phyloP scores from a whole-genome alignment of 768 basidiomycete genomes.

The Pulveroboletus sp. region DNA sequence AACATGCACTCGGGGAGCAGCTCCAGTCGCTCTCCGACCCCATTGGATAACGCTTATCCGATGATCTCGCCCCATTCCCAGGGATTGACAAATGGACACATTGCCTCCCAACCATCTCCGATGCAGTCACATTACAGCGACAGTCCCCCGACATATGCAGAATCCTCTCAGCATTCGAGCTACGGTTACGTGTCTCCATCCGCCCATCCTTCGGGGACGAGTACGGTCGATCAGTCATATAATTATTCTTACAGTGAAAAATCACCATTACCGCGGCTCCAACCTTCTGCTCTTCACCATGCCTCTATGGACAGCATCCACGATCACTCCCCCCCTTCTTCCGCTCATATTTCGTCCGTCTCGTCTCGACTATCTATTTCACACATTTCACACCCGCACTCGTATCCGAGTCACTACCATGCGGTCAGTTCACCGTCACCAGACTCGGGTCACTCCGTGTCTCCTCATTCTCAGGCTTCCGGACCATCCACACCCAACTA shows the following conservation, averaged over 20 bases:
- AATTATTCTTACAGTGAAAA: constrained; percentile 32
- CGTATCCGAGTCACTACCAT: constrained; percentile 37
- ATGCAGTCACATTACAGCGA: constrained; percentile 29
- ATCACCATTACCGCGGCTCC: constrained; percentile 28
- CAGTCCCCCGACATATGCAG: constrained; percentile 29
- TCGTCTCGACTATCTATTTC: constrained; percentile 58
- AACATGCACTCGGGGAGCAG: constrained; percentile 32
- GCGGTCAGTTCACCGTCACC: constrained; percentile 45
- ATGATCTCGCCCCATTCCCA: constrained; percentile 33
- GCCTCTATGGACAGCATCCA: constrained; percentile 26
- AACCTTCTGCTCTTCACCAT: constrained; percentile 28
- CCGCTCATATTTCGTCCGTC: constrained; percentile 32
- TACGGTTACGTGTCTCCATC: constrained; percentile 29
- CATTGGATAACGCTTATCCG: constrained; percentile 42
- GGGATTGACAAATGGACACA: constrained; percentile 35
- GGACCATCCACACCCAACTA: constrained; percentile 37
- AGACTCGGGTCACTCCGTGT: constrained; percentile 47
- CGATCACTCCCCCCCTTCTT: constrained; percentile 30
- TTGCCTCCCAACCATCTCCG: constrained; percentile 29
- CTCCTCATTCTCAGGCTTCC: constrained; percentile 32
- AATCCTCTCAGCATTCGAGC: constrained; percentile 30
- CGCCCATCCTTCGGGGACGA: constrained; percentile 21
- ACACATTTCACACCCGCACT: constrained; percentile 53
- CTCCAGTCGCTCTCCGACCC: constrained; percentile 44
- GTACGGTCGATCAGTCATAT: constrained; percentile 26